These are phyloP conservation scores for Aristolochia californica DNA, from an alignment of 164 flowering plant genomes.

Conservation along the genomic window DNA sequence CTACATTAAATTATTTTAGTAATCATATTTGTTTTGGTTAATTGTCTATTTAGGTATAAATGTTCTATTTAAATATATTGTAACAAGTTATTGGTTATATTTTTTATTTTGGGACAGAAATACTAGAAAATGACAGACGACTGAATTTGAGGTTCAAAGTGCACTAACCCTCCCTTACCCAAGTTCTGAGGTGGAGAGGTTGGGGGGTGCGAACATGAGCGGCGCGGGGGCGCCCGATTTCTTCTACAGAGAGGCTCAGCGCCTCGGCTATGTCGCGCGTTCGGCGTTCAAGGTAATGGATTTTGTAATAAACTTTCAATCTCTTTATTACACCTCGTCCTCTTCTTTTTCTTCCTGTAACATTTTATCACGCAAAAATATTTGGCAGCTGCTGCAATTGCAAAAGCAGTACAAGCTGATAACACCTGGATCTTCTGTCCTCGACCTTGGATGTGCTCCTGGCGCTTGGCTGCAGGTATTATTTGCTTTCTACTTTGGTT, in stretches of 20 bases:
- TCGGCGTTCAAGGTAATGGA: slow-evolving; percentile 78
- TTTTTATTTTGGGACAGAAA: too few relatives aligned
- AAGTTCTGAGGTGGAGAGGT: too few relatives aligned
- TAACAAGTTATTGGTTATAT: too few relatives aligned
- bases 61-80: too few relatives aligned
- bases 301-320: neutral
- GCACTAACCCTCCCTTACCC: too few relatives aligned
- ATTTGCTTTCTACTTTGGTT: neutral
- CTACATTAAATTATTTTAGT: too few relatives aligned
- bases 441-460: slow-evolving; percentile 97
- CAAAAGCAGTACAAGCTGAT: slow-evolving; percentile 76
- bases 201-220: slow-evolving; percentile 51
- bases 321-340: neutral
- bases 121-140: too few relatives aligned
- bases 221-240: slow-evolving; percentile 74
- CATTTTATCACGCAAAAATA: neutral
- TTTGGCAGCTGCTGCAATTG: slow-evolving; percentile 65
- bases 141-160: too few relatives aligned
- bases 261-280: slow-evolving; percentile 93
- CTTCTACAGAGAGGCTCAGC: slow-evolving; percentile 95
- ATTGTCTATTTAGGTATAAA: too few relatives aligned
- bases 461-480: slow-evolving; percentile 99
- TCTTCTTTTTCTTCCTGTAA: neutral
- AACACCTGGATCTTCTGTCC: slow-evolving; percentile 79
- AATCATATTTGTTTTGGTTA: too few relatives aligned